Evolutionary conservation across 495 filamentous ascomycete species (phyloP), one percentile per base, ranked within the genome.

Genomic region (Aspergillus conjunctus): DNA sequence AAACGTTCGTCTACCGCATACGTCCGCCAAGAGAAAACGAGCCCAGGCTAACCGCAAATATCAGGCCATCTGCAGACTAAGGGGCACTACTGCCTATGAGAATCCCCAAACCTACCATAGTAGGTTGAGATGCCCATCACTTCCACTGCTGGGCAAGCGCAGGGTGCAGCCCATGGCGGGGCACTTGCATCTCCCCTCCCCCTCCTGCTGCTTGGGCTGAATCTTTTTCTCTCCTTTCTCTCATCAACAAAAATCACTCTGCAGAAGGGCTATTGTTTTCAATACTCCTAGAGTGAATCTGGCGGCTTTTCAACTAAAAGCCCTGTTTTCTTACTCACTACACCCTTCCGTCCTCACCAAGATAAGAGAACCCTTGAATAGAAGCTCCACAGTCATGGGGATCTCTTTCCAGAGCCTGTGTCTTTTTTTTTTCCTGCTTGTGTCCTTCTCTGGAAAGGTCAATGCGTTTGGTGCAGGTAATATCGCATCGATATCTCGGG

Each of bases 381-480:
- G 31, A 14, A 52, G 44, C 43, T 14, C n/a, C 31, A 45, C 4
- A 59, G 64, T n/a, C 59, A 75, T 71, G 71, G 59, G 59, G 53
- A 32, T 64, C 12, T 69, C 68, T 37, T 39, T 66, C 9, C 70
- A 63, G 43, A 72, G 65, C 56, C 52, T 81, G 34, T 60, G 69
- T 43, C 43, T 60, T 51, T 71, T 87, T 26, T 63, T 84, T 30
- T 64, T 85, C 11, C 50, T 90, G 51, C 66, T 91, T 21, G 72
- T 93, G 30, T 76, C 84, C 59, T 74, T 88, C 60, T 81, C 85
- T 20, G 76, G 81, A 41, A 89, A 90, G 14, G 80, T 86, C 2
- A 76, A 87, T 68, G 92, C 89, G 11, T 97, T 97, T 67, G 92
- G 92, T 22, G 92, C 92, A 55, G 91, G 91, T 39, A 94, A 93